phyloP scores from a whole-genome alignment of 208 protist genomes.

The Wallacemonas collosoma region DNA sequence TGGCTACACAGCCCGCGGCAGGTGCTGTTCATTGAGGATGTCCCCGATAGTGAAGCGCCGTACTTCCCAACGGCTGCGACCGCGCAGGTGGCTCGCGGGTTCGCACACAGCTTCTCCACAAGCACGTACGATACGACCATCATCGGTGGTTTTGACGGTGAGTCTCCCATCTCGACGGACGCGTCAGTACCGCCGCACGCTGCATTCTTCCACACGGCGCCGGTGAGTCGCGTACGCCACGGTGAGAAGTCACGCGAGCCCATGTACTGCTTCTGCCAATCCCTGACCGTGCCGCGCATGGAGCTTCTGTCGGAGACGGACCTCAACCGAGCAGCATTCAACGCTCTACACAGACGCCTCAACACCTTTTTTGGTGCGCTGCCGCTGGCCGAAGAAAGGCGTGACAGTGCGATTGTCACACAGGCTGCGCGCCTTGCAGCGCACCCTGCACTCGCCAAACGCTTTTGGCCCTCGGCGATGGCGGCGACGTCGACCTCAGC shows the following conservation, averaged over 20 bases:
- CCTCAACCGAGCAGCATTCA: slow-evolving; percentile 12
- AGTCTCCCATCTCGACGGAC: no score
- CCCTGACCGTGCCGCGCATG: slow-evolving; percentile 21
- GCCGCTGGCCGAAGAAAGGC: slow-evolving; percentile 8
- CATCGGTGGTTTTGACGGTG: no score
- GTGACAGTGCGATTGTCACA: background rate
- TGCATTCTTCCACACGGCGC: slow-evolving; percentile 32
- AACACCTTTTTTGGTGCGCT: slow-evolving; percentile 28
- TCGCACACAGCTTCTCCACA: slow-evolving; percentile 29
- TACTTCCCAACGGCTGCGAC: slow-evolving; percentile 18
- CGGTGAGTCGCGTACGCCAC: slow-evolving; percentile 32
- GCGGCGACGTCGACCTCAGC: slow-evolving; percentile 2
- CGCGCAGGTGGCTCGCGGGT: slow-evolving; percentile 23
- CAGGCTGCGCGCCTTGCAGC: slow-evolving; percentile 15
- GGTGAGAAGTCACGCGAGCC: slow-evolving; percentile 28
- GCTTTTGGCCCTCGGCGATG: background rate
- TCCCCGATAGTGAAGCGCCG: slow-evolving; percentile 14
- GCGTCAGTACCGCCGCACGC: background rate
- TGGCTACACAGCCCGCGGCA: slow-evolving; percentile 23
- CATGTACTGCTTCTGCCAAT: slow-evolving; percentile 50
- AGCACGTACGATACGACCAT: background rate
- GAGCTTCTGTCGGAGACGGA: background rate
- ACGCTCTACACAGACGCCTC: slow-evolving; percentile 16
- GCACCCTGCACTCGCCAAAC: background rate
- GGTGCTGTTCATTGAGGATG: slow-evolving; percentile 29